Percentiles rank a stretch among this genome's conserved stretches.
phyloP scores from a whole-genome alignment of 169 alveolate species.

The Cryptosporidium parvum region DNA sequence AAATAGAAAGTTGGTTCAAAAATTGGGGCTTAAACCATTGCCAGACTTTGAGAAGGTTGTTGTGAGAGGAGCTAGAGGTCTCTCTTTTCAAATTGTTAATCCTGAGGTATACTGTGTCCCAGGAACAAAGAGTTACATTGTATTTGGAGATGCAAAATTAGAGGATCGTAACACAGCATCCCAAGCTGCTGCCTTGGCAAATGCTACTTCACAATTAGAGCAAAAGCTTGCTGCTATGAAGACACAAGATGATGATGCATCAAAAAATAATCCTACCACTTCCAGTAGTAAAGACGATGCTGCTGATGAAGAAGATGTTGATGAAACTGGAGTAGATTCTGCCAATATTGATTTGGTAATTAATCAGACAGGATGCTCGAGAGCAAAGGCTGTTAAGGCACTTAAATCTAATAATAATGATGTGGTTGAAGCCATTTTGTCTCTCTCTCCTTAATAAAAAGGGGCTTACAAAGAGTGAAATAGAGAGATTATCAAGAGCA shows the following conservation, averaged over 20 bases:
- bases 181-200: constrained; percentile 75
- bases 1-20: constrained; percentile 57
- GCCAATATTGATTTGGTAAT: constrained; percentile 88
- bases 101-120: constrained; percentile 70
- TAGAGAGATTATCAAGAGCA: not conserved
- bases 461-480: constrained; percentile 9
- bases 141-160: constrained; percentile 66
- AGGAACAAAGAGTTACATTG: constrained; percentile 51
- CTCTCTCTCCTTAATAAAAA: constrained; percentile 74
- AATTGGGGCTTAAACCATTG: constrained; percentile 65
- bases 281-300: constrained; percentile 64
- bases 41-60: constrained; percentile 64
- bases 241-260: constrained; percentile 4
- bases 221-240: constrained; percentile 75
- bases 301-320: constrained; percentile 81
- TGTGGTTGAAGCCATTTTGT: constrained; percentile 88
- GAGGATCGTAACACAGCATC: constrained; percentile 69
- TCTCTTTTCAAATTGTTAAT: constrained; percentile 56
- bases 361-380: constrained; percentile 87
- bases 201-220: constrained; percentile 66
- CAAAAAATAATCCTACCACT: not conserved
- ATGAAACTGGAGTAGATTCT: constrained; percentile 88
- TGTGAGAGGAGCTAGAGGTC: constrained; percentile 70
- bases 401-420: constrained; percentile 87
- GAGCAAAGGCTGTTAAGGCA: constrained; percentile 88